phyloP scores from a whole-genome alignment of 345 rosid genomes.

The Tarenaya hassleriana region DNA sequence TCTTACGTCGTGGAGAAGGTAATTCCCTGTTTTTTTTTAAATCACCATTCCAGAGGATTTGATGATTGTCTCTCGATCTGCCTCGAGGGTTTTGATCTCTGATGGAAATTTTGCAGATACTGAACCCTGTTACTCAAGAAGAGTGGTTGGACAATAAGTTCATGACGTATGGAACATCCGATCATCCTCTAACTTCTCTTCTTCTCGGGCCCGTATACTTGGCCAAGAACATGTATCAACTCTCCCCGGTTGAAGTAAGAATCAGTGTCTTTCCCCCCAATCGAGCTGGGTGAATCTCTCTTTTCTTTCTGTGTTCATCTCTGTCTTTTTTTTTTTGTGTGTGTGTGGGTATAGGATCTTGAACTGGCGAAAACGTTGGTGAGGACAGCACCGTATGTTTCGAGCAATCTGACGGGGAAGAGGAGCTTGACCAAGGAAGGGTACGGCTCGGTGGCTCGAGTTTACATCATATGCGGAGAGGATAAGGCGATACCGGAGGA shows the following conservation, averaged over 20 bases:
- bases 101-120: constrained; percentile 4
- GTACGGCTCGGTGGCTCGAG: constrained; percentile 30
- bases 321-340: background rate
- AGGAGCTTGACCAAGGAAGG: constrained; percentile 29
- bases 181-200: constrained; percentile 15
- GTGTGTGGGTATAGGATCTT: too few relatives aligned
- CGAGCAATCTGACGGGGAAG: constrained; percentile 21
- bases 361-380: constrained; percentile 31
- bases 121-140: constrained; percentile 5
- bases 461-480: constrained; percentile 28
- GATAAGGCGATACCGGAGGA: constrained; percentile 23
- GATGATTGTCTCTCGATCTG: background rate
- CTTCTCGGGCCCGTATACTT: constrained; percentile 16
- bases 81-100: background rate
- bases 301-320: too few relatives aligned
- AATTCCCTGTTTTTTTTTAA: background rate
- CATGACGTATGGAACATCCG: constrained; percentile 12
- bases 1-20: constrained; percentile 21
- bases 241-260: constrained; percentile 24
- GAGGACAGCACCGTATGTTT: constrained; percentile 31
- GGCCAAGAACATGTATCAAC: constrained; percentile 16
- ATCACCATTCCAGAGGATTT: background rate
- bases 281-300: too few relatives aligned
- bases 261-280: background rate
- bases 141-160: constrained; percentile 5